Evolutionary conservation across 441 rosid genomes (phyloP).

Genomic region (Lepidium campestre): DNA sequence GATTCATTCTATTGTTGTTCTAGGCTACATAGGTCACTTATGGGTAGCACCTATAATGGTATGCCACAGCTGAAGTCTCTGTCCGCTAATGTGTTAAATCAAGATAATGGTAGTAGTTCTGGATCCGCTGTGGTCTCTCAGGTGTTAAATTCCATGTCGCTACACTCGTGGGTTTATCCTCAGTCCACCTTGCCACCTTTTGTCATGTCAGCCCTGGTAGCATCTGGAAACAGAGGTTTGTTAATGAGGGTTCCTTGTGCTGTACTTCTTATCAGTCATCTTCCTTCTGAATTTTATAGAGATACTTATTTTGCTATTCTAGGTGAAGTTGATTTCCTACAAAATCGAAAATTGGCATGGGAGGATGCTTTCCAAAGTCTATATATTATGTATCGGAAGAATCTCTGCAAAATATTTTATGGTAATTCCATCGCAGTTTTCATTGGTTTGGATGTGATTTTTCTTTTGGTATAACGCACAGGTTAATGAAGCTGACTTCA

Average conservation of each 20-base stretch:
- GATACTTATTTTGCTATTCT: constrained; percentile 25
- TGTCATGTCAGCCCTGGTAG: constrained; percentile 51
- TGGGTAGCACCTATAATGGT: constrained; percentile 45
- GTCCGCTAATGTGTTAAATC: constrained; percentile 33
- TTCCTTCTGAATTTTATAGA: constrained; percentile 9
- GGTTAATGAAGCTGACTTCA: not conserved
- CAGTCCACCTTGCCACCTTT: constrained; percentile 81
- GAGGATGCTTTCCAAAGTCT: constrained; percentile 92
- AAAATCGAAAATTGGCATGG: constrained; percentile 69
- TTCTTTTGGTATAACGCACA: not conserved
- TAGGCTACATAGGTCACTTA: constrained; percentile 70
- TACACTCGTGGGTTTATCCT: constrained; percentile 95
- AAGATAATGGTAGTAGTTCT: constrained; percentile 27
- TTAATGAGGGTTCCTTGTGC: constrained; percentile 7
- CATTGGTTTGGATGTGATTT: not conserved
- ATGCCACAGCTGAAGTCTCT: constrained; percentile 37
- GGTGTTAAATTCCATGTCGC: constrained; percentile 41
- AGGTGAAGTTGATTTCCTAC: constrained; percentile 66
- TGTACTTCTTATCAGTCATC: constrained; percentile 5
- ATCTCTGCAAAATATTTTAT: constrained; percentile 64
- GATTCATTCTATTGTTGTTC: constrained; percentile 12
- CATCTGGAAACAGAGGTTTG: constrained; percentile 71
- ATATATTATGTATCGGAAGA: constrained; percentile 77
- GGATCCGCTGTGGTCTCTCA: constrained; percentile 35
- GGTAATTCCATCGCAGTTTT: constrained; percentile 39